phyloP scores from a whole-genome alignment of 352 stramenopile genomes.

The Peronosclerospora sorghi region DNA sequence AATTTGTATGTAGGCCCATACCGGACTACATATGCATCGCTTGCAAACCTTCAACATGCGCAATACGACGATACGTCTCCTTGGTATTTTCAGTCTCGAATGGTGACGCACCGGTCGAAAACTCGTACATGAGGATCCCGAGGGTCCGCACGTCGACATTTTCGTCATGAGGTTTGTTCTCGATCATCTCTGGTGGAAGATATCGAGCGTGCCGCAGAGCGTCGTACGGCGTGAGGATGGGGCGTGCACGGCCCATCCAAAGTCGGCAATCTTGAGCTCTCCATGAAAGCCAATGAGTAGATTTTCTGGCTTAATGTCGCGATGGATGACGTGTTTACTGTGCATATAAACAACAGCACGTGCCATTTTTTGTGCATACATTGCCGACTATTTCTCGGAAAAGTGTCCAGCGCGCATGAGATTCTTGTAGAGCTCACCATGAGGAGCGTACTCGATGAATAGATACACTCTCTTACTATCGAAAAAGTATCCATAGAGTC shows the following conservation, averaged over 20 bases:
- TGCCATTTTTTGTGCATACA: conserved; percentile 94
- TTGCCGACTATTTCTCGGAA: conserved; percentile 84
- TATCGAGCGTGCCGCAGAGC: conserved; percentile 99
- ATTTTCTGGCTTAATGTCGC: conserved; percentile 99
- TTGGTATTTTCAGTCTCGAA: conserved; percentile 93
- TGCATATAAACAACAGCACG: conserved; percentile 96
- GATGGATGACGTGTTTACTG: conserved; percentile 98
- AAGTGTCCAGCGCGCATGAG: conserved; percentile 89
- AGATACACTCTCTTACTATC: conserved; percentile 98
- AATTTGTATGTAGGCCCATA: no score
- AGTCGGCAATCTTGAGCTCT: conserved; percentile 99
- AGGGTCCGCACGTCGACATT: conserved; percentile 96
- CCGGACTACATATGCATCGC: no score
- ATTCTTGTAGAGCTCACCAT: conserved; percentile 98
- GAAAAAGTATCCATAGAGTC: conserved; percentile 98
- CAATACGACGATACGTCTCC: conserved; percentile 95
- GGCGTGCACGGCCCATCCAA: conserved; percentile 99
- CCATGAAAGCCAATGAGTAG: conserved; percentile 90
- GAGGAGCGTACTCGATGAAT: conserved; percentile 97
- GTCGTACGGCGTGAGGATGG: conserved; percentile 93
- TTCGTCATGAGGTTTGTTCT: conserved; percentile 95
- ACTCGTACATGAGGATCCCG: conserved; percentile 98
- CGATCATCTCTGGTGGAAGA: conserved; percentile 98
- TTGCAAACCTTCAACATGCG: no score
- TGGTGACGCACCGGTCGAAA: conserved; percentile 92